Conservation (phyloP, 164 flowering plant genomes). For the Houttuynia cordata region DNA sequence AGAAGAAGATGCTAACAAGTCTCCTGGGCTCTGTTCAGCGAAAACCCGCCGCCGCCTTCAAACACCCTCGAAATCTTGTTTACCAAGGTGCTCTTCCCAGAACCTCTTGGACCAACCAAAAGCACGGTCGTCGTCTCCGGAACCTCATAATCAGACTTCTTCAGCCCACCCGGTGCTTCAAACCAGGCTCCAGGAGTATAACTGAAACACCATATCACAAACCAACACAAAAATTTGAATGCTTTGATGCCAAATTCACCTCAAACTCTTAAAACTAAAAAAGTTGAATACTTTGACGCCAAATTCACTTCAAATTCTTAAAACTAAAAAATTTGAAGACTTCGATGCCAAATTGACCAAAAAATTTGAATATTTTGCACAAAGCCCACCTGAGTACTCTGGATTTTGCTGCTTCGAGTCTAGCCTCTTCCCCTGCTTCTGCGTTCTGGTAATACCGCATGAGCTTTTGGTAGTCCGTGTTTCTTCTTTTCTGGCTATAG, state of each 20-base stretch:
- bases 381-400: not conserved
- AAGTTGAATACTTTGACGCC: not conserved
- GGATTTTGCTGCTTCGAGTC: not conserved
- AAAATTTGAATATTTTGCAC: not conserved
- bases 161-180: slow-evolving; percentile 31
- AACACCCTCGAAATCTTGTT: slow-evolving; percentile 57
- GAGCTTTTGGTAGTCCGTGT: not conserved
- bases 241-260: not conserved
- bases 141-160: slow-evolving; percentile 28
- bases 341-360: not conserved
- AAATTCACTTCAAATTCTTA: not conserved
- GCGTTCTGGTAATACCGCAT: not conserved
- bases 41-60: slow-evolving; percentile 42
- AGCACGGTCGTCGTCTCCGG: slow-evolving; percentile 52
- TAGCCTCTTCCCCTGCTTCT: not conserved
- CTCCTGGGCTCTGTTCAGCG: slow-evolving; percentile 64
- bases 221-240: not conserved
- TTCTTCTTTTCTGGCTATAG: not conserved
- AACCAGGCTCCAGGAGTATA: slow-evolving; percentile 64
- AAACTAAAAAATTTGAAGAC: too few species aligned
- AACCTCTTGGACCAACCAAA: slow-evolving; percentile 64
- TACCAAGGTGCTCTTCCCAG: slow-evolving; percentile 83
- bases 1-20: slow-evolving; percentile 32
- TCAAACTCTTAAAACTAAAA: too few species aligned
- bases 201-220: slow-evolving; percentile 22